phyloP scores from a whole-genome alignment of 2,329 filamentous ascomycete species.

The Ophiostoma himal-ulmi region DNA sequence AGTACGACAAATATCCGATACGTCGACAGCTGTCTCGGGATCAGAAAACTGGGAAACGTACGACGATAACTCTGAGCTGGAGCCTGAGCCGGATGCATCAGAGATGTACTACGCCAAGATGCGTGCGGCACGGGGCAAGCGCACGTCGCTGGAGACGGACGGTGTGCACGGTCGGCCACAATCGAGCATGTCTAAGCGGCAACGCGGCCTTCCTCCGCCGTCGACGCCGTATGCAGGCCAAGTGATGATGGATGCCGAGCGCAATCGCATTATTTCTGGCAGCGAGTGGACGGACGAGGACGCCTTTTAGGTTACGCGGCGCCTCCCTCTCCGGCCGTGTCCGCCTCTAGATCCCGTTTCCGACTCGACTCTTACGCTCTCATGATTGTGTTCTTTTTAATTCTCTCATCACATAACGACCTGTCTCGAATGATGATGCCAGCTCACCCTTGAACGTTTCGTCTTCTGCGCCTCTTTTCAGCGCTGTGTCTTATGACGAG shows the following conservation, averaged over 20 bases:
- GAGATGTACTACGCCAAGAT: conserved; percentile 78
- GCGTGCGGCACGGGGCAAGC: conserved; percentile 62
- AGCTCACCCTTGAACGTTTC: neutral
- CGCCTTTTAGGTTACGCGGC: conserved; percentile 39
- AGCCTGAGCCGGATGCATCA: conserved; percentile 66
- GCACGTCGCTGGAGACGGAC: conserved; percentile 46
- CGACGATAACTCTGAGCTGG: conserved; percentile 73
- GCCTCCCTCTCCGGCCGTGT: neutral
- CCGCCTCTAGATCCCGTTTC: neutral
- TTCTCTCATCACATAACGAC: neutral
- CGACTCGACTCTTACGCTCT: neutral
- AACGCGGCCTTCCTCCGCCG: conserved; percentile 48
- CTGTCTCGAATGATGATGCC: neutral
- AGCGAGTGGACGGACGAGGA: conserved; percentile 65
- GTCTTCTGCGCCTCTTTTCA: neutral
- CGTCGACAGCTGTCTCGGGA: conserved; percentile 70
- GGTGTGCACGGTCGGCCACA: conserved; percentile 7
- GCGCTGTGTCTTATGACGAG: conserved; percentile 1
- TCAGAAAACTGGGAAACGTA: conserved; percentile 99
- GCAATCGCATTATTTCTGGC: conserved; percentile 57
- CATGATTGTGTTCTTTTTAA: neutral
- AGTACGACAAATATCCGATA: conserved; percentile 64
- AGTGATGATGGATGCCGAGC: conserved; percentile 50
- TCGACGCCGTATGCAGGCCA: conserved; percentile 42
- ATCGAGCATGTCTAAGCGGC: conserved; percentile 44